Evolutionary conservation across 2,329 filamentous ascomycete species (phyloP).

Genomic region (Paecilomyces formosus): DNA sequence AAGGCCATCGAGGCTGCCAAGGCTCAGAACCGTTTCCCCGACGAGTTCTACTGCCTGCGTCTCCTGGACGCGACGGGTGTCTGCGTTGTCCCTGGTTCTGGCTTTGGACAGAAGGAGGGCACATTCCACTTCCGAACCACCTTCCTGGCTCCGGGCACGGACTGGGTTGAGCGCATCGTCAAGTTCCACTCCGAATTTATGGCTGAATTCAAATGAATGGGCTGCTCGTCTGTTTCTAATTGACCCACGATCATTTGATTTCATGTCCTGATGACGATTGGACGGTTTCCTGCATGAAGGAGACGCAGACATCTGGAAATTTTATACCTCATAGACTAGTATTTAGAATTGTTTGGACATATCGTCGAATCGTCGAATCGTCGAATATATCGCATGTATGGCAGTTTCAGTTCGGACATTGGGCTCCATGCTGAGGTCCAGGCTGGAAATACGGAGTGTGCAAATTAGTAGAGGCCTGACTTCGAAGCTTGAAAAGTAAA

Average conservation of each 20-base stretch:
- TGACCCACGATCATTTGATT: neutral
- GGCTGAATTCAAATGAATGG: slow-evolving; percentile 56
- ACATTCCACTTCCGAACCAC: slow-evolving; percentile 94
- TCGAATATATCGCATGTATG: neutral
- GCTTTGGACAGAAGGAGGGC: slow-evolving; percentile 89
- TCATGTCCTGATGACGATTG: neutral
- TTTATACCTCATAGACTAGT: neutral
- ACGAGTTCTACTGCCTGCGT: slow-evolving; percentile 90
- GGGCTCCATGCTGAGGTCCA: too few species aligned
- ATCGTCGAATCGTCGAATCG: neutral
- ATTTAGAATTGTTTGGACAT: neutral
- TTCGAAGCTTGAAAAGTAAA: too few species aligned
- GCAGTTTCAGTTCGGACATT: neutral
- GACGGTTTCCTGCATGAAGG: neutral
- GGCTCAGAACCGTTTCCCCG: slow-evolving; percentile 64
- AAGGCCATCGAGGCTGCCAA: slow-evolving; percentile 71
- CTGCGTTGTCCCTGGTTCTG: slow-evolving; percentile 84
- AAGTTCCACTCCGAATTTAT: slow-evolving; percentile 92
- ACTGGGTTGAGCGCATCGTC: slow-evolving; percentile 81
- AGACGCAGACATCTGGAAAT: neutral
- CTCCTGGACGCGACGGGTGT: slow-evolving; percentile 91
- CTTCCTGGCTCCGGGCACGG: slow-evolving; percentile 90
- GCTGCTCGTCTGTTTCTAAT: neutral
- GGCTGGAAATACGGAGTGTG: too few species aligned
- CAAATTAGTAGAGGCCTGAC: too few species aligned